Conservation (phyloP, 768 basidiomycete genomes). For the Tylopilus vinaceipallidus region DNA sequence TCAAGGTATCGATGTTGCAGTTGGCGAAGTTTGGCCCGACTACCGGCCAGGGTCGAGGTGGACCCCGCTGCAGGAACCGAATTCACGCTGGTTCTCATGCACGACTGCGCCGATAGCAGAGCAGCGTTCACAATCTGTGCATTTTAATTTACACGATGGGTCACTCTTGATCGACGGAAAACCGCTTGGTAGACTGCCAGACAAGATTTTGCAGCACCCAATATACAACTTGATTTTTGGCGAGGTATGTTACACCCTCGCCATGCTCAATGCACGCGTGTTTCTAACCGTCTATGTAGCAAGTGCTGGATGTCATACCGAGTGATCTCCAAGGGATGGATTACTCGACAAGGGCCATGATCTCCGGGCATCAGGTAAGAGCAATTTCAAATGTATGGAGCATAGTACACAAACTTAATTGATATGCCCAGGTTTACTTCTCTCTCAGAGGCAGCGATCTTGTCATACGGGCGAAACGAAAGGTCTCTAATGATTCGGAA, state of each 20-base stretch:
- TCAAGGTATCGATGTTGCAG: conserved; percentile 19
- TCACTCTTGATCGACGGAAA: conserved; percentile 28
- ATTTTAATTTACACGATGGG: conserved; percentile 25
- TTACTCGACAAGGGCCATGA: conserved; percentile 18
- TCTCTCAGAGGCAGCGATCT: conserved; percentile 15
- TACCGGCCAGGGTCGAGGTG: conserved; percentile 27
- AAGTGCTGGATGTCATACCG: conserved; percentile 23
- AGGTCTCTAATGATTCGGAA: neutral
- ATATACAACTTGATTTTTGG: conserved; percentile 23
- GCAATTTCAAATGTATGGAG: neutral
- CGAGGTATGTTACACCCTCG: conserved; percentile 10
- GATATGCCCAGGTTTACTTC: conserved; percentile 22
- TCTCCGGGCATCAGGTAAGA: conserved; percentile 21
- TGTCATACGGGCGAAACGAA: conserved; percentile 15
- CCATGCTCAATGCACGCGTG: too few species aligned
- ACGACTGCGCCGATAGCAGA: conserved; percentile 6
- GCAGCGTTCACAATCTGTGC: conserved; percentile 20
- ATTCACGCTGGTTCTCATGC: conserved; percentile 24
- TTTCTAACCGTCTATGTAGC: conserved; percentile 4
- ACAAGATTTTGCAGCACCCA: conserved; percentile 15
- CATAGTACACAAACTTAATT: neutral
- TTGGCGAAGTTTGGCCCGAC: conserved; percentile 20
- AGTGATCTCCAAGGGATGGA: conserved; percentile 26
- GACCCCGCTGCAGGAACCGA: conserved; percentile 7
- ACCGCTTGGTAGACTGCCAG: conserved; percentile 24